A percentile compares a stretch with the other conserved stretches of the same genome.
phyloP scores from a whole-genome alignment of 768 basidiomycete genomes.

The Mycena kentingensis region DNA sequence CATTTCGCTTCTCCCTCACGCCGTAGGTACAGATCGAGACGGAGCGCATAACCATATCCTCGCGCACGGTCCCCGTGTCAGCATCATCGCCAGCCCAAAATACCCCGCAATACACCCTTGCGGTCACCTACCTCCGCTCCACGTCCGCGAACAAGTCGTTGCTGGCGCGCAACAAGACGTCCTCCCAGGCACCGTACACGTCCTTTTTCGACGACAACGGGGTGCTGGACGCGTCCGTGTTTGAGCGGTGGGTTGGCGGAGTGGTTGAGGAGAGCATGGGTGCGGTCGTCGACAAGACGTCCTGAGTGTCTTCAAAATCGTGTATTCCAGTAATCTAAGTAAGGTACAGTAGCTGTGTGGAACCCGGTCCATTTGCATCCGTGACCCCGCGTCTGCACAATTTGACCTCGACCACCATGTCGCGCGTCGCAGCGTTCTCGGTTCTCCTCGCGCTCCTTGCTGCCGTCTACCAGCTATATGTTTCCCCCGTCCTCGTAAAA shows the following conservation, averaged over 20 bases:
- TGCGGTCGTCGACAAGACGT: conserved; percentile 45
- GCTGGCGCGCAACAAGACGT: conserved; percentile 67
- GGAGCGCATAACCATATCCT: conserved; percentile 80
- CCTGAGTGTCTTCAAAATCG: conserved; percentile 28
- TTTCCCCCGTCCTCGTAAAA: conserved; percentile 46
- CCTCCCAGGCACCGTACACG: conserved; percentile 59
- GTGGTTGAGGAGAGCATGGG: conserved; percentile 75
- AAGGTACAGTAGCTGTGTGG: neutral
- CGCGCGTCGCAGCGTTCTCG: conserved; percentile 32
- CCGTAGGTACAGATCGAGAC: conserved; percentile 74
- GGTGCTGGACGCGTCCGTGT: conserved; percentile 70
- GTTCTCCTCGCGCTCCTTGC: conserved; percentile 43
- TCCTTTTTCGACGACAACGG: conserved; percentile 84
- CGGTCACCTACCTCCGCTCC: conserved; percentile 72
- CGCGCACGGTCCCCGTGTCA: conserved; percentile 61
- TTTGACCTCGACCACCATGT: conserved; percentile 16
- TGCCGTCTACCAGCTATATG: conserved; percentile 48
- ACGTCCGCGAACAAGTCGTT: conserved; percentile 86
- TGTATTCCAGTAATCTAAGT: conserved; percentile 7
- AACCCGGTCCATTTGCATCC: neutral
- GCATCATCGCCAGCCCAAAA: conserved; percentile 41
- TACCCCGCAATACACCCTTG: conserved; percentile 63
- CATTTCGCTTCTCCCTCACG: conserved; percentile 43
- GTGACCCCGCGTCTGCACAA: neutral
- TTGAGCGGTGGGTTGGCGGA: conserved; percentile 79